A percentile compares a stretch with the other conserved stretches of the same genome.
phyloP scores from a whole-genome alignment of 345 rosid species.

The Litchi chinensis region DNA sequence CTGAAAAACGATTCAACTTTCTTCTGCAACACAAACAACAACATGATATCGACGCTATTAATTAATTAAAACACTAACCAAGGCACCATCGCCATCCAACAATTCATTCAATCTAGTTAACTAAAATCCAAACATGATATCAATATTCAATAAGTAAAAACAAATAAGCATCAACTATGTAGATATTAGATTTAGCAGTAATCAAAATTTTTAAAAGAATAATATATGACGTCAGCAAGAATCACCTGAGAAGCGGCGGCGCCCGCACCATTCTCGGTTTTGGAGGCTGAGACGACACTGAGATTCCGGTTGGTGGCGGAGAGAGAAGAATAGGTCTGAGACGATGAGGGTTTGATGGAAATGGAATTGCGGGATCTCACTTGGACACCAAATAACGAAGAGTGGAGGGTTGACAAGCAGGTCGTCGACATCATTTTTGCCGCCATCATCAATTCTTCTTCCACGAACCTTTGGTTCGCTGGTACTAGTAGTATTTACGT shows the following conservation, averaged over 20 bases:
- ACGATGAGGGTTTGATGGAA: slow-evolving; percentile 19
- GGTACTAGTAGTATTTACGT: too few species aligned
- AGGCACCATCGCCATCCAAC: background rate
- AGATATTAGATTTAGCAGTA: too few species aligned
- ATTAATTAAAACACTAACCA: background rate
- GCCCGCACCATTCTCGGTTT: slow-evolving; percentile 19
- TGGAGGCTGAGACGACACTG: slow-evolving; percentile 36
- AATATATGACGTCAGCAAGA: background rate
- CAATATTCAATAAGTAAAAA: too few species aligned
- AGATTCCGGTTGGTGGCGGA: slow-evolving; percentile 18
- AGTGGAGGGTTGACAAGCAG: slow-evolving; percentile 12
- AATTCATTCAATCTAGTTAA: background rate
- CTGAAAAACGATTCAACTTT: slow-evolving; percentile 70
- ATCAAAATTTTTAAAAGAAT: background rate
- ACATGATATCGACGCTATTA: too few species aligned
- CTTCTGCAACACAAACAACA: slow-evolving; percentile 40
- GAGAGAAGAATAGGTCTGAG: slow-evolving; percentile 2
- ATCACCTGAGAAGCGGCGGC: slow-evolving; percentile 36
- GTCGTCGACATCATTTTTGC: slow-evolving; percentile 25
- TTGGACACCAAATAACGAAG: slow-evolving; percentile 15
- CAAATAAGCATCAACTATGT: too few species aligned
- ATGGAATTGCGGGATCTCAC: slow-evolving; percentile 18
- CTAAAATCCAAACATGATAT: too few species aligned
- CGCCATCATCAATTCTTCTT: background rate
- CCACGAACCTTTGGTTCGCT: too few species aligned